A percentile compares a stretch with the other conserved stretches of the same genome.
Evolutionary conservation across 257 asterid genomes (phyloP).

Genomic region (Ballota nigra): DNA sequence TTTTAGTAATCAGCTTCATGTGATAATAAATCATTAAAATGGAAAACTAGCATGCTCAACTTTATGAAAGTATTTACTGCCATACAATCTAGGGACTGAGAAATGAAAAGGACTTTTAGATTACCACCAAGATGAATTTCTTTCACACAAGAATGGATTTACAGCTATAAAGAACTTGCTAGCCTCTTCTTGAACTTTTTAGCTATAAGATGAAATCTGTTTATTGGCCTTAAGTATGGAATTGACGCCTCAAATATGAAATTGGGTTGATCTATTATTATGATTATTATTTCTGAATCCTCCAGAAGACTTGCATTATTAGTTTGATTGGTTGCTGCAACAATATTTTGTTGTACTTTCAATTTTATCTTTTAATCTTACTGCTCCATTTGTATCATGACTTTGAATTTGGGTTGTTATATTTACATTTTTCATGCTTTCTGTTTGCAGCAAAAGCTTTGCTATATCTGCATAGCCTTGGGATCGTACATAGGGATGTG

Average conservation of each 20-base stretch:
- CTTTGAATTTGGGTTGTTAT: conserved; percentile 10
- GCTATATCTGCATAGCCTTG: conserved; percentile 83
- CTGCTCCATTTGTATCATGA: conserved; percentile 6
- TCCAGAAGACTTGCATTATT: not conserved
- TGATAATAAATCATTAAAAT: not conserved
- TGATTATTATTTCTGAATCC: not conserved
- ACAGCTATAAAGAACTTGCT: not conserved
- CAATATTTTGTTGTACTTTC: not conserved
- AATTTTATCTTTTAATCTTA: not conserved
- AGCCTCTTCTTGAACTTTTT: conserved; percentile 1
- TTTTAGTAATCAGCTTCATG: not conserved
- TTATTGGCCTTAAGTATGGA: not conserved
- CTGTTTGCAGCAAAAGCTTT: conserved; percentile 80
- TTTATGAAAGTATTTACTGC: not conserved
- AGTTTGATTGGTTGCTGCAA: conserved; percentile 15
- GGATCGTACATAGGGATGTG: conserved; percentile 96
- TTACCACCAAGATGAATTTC: not conserved
- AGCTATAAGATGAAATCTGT: not conserved
- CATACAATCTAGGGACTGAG: not conserved
- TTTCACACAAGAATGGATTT: not conserved
- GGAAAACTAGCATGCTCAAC: not conserved
- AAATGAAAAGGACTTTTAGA: not conserved
- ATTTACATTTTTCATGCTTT: conserved; percentile 32
- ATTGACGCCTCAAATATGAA: not conserved
- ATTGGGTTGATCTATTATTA: not conserved